These are phyloP conservation scores for Epichloe festucae DNA, from an alignment of 2,329 filamentous ascomycete species.

Conservation along the genomic window DNA sequence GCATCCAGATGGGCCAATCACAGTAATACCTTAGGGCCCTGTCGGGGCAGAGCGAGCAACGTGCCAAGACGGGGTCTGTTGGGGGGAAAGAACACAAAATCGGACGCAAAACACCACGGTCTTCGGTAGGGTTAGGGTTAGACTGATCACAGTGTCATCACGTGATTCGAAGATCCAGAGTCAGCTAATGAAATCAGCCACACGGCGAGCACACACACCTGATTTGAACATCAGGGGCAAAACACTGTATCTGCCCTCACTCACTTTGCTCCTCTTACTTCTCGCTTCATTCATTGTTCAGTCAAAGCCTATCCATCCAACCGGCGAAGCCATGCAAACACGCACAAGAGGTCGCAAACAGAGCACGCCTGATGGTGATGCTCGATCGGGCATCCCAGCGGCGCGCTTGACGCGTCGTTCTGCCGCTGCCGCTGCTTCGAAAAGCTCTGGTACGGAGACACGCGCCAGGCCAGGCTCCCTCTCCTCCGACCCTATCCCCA, in stretches of 20 bases:
- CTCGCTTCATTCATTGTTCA: not conserved
- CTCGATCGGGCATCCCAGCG: not conserved
- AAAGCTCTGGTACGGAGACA: not conserved
- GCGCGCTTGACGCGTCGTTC: not conserved
- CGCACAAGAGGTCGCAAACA: not conserved
- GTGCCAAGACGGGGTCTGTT: not conserved
- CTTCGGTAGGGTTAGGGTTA: slow-evolving; percentile 1
- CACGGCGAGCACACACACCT: not conserved
- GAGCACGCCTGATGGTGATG: not conserved
- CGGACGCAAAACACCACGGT: too few species aligned
- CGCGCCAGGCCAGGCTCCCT: not conserved
- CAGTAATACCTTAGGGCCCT: too few species aligned
- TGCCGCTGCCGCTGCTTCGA: not conserved
- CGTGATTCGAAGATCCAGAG: not conserved
- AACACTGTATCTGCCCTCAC: not conserved
- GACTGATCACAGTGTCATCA: not conserved
- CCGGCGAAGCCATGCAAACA: not conserved
- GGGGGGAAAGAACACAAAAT: not conserved
- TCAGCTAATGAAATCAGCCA: not conserved
- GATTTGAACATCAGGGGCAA: not conserved
- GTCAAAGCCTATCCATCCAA: not conserved
- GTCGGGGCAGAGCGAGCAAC: not conserved
- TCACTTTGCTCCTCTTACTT: not conserved
- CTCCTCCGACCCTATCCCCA: not conserved
- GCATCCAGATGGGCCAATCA: not conserved